Conservation (phyloP, 129 eudicot species). For the Gnaphalium uliginosum region DNA sequence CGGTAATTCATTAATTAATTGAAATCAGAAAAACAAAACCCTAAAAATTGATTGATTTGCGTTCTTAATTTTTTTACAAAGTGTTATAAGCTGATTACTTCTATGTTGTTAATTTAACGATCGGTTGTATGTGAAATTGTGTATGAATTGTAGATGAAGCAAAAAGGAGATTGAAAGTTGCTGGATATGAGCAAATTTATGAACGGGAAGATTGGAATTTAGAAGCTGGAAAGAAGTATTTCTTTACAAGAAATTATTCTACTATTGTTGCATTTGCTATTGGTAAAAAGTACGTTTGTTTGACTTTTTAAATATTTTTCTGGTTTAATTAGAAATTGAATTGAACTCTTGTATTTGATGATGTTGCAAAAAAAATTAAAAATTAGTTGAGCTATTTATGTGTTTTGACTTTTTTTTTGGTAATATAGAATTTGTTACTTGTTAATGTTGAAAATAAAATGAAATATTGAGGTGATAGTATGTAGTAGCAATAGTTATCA, state of each 20-base stretch:
- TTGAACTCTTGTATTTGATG: too few species aligned
- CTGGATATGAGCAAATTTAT: conserved; percentile 75
- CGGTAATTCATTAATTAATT: conserved; percentile 40
- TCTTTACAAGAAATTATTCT: conserved; percentile 90
- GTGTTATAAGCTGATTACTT: background rate
- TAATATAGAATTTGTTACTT: background rate
- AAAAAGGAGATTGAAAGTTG: conserved; percentile 66
- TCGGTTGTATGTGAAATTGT: background rate
- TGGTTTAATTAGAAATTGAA: background rate
- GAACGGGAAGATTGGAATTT: conserved; percentile 85
- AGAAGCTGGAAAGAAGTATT: conserved; percentile 84
- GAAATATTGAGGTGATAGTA: background rate
- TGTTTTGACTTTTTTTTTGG: too few species aligned
- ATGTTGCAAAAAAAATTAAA: too few species aligned
- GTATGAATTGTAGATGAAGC: conserved; percentile 62
- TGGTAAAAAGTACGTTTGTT: conserved; percentile 69
- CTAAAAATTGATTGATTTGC: background rate
- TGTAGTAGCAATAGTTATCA: background rate
- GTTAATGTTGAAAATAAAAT: background rate
- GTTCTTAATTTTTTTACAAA: background rate
- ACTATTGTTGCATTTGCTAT: conserved; percentile 94
- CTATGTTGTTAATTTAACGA: background rate
- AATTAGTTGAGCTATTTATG: too few species aligned
- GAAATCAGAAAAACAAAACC: background rate
- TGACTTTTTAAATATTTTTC: background rate